phyloP scores from a whole-genome alignment of 495 filamentous ascomycete species.

The Hamigera avellanea region DNA sequence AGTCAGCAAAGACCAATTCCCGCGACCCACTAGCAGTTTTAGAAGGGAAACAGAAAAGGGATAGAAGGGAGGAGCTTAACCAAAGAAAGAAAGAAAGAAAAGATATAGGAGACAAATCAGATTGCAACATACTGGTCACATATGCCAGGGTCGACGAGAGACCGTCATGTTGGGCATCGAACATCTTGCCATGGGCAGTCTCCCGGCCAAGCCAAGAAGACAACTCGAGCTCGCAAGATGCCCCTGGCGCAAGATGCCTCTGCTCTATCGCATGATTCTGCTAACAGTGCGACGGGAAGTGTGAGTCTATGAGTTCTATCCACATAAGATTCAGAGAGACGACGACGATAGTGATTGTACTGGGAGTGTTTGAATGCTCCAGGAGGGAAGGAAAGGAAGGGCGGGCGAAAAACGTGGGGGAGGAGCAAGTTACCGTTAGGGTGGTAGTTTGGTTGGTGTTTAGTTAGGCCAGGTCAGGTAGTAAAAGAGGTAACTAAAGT shows the following conservation, averaged over 20 bases:
- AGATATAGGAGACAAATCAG: conserved; percentile 2
- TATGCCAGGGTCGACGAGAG: conserved; percentile 20
- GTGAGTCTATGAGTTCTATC: no score
- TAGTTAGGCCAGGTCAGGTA: no score
- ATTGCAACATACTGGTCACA: conserved; percentile 23
- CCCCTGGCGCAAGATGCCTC: conserved; percentile 10
- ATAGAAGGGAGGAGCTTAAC: conserved; percentile 1
- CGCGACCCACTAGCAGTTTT: no score
- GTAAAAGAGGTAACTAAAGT: no score
- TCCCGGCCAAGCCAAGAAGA: conserved; percentile 12
- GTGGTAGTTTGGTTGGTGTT: no score
- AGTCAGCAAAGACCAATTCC: neutral
- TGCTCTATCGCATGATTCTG: conserved; percentile 18
- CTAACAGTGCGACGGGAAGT: conserved; percentile 4
- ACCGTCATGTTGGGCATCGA: conserved; percentile 26
- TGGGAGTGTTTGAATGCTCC: no score
- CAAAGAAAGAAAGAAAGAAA: conserved; percentile 4
- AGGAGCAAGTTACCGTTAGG: no score
- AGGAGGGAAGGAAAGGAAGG: no score
- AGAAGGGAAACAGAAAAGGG: conserved; percentile 1
- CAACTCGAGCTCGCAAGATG: conserved; percentile 15
- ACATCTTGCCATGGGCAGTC: conserved; percentile 25
- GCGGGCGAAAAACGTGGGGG: no score
- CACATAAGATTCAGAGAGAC: no score
- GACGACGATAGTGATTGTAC: no score